Conservation (phyloP, 2,329 filamentous ascomycete genomes). For the Aspergillus japonicus region DNA sequence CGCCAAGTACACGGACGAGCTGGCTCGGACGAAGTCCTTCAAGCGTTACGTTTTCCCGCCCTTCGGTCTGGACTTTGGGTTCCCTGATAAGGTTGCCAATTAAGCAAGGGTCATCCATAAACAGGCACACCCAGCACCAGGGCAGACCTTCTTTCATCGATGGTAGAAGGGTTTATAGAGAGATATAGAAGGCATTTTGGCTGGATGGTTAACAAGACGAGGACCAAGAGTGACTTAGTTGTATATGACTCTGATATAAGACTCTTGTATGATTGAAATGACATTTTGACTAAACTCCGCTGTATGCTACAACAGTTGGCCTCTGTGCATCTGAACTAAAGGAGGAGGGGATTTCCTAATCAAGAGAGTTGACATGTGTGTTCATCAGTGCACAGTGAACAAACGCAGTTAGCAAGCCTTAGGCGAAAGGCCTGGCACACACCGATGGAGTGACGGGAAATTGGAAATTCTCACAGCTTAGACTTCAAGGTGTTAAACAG, state of each 20-base stretch:
- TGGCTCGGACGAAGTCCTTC: constrained; percentile 33
- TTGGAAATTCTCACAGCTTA: too few species aligned
- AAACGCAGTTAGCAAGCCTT: too few species aligned
- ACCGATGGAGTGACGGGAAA: too few species aligned
- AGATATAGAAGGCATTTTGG: too few species aligned
- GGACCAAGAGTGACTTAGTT: neutral
- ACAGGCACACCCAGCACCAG: neutral
- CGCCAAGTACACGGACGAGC: constrained; percentile 36
- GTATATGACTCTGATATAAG: constrained; percentile 4
- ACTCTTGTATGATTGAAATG: constrained; percentile 6
- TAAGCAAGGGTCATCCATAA: too few species aligned
- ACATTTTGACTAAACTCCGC: neutral
- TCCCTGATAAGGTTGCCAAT: constrained; percentile 61
- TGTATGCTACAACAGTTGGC: too few species aligned
- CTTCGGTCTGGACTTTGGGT: constrained; percentile 68
- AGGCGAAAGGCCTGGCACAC: too few species aligned
- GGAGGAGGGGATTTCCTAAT: too few species aligned
- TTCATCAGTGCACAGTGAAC: neutral
- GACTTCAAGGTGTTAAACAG: too few species aligned
- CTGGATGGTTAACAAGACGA: too few species aligned
- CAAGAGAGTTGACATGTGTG: too few species aligned
- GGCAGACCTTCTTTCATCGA: neutral
- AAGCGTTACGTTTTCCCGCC: constrained; percentile 64
- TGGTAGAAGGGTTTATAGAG: neutral
- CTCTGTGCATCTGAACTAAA: too few species aligned